These are phyloP conservation scores for Linanthus parryae DNA, from an alignment of 148 eudicot species.

Conservation along the genomic window DNA sequence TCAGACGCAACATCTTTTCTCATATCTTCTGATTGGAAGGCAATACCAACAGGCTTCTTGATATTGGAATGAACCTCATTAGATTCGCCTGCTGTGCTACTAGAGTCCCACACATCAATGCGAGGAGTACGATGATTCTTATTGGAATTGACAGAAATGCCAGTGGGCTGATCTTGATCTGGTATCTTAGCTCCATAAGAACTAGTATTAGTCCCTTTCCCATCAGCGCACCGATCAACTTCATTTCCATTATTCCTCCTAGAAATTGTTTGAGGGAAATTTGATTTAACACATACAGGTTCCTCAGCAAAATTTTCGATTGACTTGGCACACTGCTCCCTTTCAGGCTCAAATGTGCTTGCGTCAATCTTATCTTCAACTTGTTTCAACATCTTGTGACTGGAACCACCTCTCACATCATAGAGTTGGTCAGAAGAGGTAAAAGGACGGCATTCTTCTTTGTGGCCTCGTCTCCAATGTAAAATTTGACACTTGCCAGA, in stretches of 20 bases:
- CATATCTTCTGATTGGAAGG: constrained; percentile 18
- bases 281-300: constrained; percentile 13
- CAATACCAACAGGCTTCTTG: constrained; percentile 20
- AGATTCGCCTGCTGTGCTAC: constrained; percentile 11
- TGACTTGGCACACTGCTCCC: constrained; percentile 8
- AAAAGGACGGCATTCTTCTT: constrained; percentile 60
- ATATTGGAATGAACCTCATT: constrained; percentile 22
- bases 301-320: constrained; percentile 2
- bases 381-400: constrained; percentile 21
- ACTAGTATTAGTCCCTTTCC: constrained; percentile 16
- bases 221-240: constrained; percentile 15
- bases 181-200: constrained; percentile 26
- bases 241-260: constrained; percentile 20
- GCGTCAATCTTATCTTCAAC: constrained; percentile 16
- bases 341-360: constrained; percentile 18
- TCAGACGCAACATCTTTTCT: constrained; percentile 11
- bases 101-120: constrained; percentile 7
- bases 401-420: constrained; percentile 23
- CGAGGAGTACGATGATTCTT: constrained; percentile 6
- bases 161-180: constrained; percentile 14
- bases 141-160: constrained; percentile 5
- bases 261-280: constrained; percentile 4
- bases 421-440: constrained; percentile 11
- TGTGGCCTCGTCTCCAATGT: constrained; percentile 94
- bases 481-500: constrained; percentile 85